A percentile compares a stretch with the other conserved stretches of the same genome.
These are phyloP conservation scores for Cardamine chenopodiifolia DNA, from an alignment of 345 rosid genomes.

Conservation along the genomic window DNA sequence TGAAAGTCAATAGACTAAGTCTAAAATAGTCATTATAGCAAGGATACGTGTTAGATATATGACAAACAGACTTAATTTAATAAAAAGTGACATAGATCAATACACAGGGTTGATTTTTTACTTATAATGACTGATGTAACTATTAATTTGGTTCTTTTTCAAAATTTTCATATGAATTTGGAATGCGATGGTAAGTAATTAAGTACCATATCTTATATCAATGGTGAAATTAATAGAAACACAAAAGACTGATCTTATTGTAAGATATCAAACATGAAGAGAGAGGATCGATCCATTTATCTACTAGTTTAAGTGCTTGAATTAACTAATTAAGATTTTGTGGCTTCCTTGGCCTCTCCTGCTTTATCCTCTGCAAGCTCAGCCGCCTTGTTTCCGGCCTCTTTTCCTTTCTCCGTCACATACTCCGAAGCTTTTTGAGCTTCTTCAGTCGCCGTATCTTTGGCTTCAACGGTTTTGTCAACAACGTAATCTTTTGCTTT, in stretches of 20 bases:
- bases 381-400: conserved; percentile 28
- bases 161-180: neutral
- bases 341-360: conserved; percentile 41
- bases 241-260: conserved; percentile 15
- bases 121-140: neutral
- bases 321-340: conserved; percentile 11
- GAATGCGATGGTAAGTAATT: neutral
- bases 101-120: neutral
- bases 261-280: conserved; percentile 3
- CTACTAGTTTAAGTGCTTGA: conserved; percentile 22
- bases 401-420: conserved; percentile 44
- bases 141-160: neutral
- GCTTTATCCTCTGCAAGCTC: conserved; percentile 29
- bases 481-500: conserved; percentile 37
- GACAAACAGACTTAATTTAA: neutral
- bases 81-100: neutral
- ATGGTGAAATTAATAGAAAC: neutral
- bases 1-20: too few relatives aligned
- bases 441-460: conserved; percentile 1
- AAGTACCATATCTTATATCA: conserved; percentile 1
- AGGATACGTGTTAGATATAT: neutral
- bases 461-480: conserved; percentile 30
- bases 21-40: too few relatives aligned
- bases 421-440: conserved; percentile 38
- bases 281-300: neutral